These are phyloP conservation scores for Euryodendron excelsum DNA, from an alignment of 148 eudicot genomes.

Conservation along the genomic window DNA sequence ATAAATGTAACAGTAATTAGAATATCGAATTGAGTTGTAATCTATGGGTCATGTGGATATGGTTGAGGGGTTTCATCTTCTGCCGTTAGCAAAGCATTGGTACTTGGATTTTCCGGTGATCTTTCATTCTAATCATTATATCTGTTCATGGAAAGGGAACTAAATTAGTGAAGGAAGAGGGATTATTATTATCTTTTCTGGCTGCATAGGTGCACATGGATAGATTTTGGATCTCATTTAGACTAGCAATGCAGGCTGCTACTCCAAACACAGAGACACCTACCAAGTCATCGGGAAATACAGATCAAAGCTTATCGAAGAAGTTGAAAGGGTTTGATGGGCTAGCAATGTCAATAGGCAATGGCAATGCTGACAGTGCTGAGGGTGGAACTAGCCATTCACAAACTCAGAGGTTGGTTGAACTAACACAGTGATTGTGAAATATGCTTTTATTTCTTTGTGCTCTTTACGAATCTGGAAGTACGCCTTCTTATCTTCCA, in stretches of 20 bases:
- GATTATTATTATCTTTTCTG: neutral
- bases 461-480: neutral
- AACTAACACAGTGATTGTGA: neutral
- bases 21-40: conserved; percentile 2
- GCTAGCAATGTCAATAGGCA: conserved; percentile 89
- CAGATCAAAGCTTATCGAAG: conserved; percentile 60
- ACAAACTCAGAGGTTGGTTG: conserved; percentile 63
- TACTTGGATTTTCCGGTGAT: conserved; percentile 7
- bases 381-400: conserved; percentile 52
- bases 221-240: conserved; percentile 10
- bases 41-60: neutral
- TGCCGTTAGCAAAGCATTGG: conserved; percentile 30
- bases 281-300: conserved; percentile 64
- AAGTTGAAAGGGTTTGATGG: conserved; percentile 83
- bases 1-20: neutral
- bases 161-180: neutral
- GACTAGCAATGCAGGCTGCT: conserved; percentile 42
- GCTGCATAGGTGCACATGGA: neutral
- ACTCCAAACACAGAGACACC: conserved; percentile 69
- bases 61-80: neutral
- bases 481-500: neutral
- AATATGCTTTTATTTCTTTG: neutral
- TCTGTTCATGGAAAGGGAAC: neutral
- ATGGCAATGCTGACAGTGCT: conserved; percentile 50
- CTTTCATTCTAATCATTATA: neutral